These are phyloP conservation scores for Galeopsis tetrahit DNA, from an alignment of 257 asterid genomes.

Conservation along the genomic window DNA sequence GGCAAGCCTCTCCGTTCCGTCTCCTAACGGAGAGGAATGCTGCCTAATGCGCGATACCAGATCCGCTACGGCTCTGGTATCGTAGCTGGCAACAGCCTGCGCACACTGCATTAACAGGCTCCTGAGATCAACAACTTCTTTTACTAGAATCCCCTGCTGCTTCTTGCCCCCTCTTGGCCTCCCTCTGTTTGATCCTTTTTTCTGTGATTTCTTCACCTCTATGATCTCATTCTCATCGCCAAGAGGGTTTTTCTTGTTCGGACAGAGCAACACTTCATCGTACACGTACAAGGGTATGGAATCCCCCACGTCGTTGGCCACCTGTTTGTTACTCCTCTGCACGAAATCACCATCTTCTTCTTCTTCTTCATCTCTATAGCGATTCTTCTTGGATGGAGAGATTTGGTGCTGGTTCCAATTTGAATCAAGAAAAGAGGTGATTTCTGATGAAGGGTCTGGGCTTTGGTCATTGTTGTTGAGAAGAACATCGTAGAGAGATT, in stretches of 20 bases:
- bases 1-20: constrained; percentile 50
- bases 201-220: neutral
- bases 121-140: constrained; percentile 50
- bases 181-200: constrained; percentile 40
- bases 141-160: constrained; percentile 22
- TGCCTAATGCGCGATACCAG: constrained; percentile 42
- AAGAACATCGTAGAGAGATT: constrained; percentile 65
- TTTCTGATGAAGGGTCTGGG: constrained; percentile 26
- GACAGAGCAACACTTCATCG: constrained; percentile 53
- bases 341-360: constrained; percentile 33
- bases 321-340: constrained; percentile 40
- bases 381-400: constrained; percentile 39
- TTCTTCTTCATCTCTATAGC: too few species aligned
- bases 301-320: constrained; percentile 37
- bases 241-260: neutral
- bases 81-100: constrained; percentile 49
- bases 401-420: constrained; percentile 10
- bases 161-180: constrained; percentile 44
- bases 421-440: constrained; percentile 35
- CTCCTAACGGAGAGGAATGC: constrained; percentile 56
- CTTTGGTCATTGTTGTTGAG: constrained; percentile 32
- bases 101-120: constrained; percentile 53
- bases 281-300: constrained; percentile 47
- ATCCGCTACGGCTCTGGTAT: constrained; percentile 31
- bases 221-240: neutral